Evolutionary conservation across 2,329 filamentous ascomycete species (phyloP).

Genomic region (Trichoderma sp.): DNA sequence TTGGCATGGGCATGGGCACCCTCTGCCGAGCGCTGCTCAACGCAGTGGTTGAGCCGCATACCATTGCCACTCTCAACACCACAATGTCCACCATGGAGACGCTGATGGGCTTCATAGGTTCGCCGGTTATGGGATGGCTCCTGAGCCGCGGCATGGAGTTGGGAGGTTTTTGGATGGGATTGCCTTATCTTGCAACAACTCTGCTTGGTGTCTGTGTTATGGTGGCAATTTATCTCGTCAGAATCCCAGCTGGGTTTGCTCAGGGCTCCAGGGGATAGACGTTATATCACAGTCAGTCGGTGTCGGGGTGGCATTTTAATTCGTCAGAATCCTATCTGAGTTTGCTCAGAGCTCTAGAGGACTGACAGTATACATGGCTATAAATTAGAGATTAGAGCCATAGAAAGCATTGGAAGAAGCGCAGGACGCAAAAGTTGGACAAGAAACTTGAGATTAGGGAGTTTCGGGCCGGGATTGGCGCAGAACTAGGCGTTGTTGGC

Average conservation of each 20-base stretch:
- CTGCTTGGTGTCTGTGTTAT: conserved; percentile 32
- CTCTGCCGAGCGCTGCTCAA: conserved; percentile 51
- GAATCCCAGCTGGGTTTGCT: conserved; percentile 25
- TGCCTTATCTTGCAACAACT: conserved; percentile 46
- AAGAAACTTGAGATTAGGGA: neutral
- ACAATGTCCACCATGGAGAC: conserved; percentile 50
- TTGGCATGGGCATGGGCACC: conserved; percentile 44
- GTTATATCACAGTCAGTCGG: neutral
- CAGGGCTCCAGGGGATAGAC: conserved; percentile 2
- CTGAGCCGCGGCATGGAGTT: conserved; percentile 45
- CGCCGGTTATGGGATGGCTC: conserved; percentile 46
- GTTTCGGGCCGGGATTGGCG: neutral
- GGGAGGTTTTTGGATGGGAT: conserved; percentile 47
- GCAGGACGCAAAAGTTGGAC: neutral
- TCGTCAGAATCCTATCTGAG: conserved; percentile 28
- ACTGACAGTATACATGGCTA: neutral
- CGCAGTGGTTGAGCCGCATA: conserved; percentile 50
- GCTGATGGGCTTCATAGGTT: conserved; percentile 44
- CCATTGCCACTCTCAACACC: conserved; percentile 53
- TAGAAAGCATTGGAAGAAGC: neutral
- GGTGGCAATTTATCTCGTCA: conserved; percentile 32
- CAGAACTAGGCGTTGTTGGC: conserved; percentile 1
- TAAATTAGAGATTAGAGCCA: neutral
- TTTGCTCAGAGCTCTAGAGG: conserved; percentile 17
- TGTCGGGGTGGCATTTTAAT: conserved; percentile 32